A percentile compares a stretch with the other conserved stretches of the same genome.
These are phyloP conservation scores for Laguncularia racemosa DNA, from an alignment of 345 rosid species.

Conservation along the genomic window DNA sequence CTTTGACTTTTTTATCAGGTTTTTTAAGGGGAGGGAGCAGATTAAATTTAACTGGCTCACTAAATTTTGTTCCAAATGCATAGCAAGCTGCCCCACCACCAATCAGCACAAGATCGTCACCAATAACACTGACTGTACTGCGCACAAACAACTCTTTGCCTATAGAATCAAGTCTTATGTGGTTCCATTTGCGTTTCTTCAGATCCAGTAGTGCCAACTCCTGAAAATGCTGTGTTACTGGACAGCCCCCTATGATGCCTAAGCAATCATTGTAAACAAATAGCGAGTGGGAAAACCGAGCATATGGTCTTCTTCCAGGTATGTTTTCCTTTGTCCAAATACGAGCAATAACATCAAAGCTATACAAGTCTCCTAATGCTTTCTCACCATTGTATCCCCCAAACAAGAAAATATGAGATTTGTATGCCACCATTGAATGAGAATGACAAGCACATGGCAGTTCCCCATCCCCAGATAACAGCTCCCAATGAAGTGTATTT, in stretches of 20 bases:
- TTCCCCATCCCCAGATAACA: constrained; percentile 40
- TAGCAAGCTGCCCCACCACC: constrained; percentile 98
- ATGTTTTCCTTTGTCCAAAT: constrained; percentile 66
- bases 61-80: constrained; percentile 95
- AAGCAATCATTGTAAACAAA: constrained; percentile 54
- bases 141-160: constrained; percentile 73
- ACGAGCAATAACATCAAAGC: constrained; percentile 51
- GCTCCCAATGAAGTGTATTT: constrained; percentile 51
- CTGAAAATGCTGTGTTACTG: constrained; percentile 59
- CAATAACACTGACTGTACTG: constrained; percentile 55
- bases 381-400: constrained; percentile 76
- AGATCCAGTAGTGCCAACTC: constrained; percentile 68
- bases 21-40: constrained; percentile 33
- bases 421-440: constrained; percentile 72
- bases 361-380: constrained; percentile 68
- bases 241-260: constrained; percentile 95
- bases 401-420: constrained; percentile 56
- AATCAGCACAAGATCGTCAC: constrained; percentile 62
- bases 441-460: constrained; percentile 85
- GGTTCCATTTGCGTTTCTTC: constrained; percentile 46
- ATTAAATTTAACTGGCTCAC: constrained; percentile 61
- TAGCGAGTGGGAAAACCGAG: constrained; percentile 87
- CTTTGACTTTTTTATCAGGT: constrained; percentile 13
- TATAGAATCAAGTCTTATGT: constrained; percentile 46
- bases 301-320: constrained; percentile 62